A percentile compares a stretch with the other conserved stretches of the same genome.
Conservation (phyloP, 768 basidiomycete species). For the Xerocomus spinulosus region DNA sequence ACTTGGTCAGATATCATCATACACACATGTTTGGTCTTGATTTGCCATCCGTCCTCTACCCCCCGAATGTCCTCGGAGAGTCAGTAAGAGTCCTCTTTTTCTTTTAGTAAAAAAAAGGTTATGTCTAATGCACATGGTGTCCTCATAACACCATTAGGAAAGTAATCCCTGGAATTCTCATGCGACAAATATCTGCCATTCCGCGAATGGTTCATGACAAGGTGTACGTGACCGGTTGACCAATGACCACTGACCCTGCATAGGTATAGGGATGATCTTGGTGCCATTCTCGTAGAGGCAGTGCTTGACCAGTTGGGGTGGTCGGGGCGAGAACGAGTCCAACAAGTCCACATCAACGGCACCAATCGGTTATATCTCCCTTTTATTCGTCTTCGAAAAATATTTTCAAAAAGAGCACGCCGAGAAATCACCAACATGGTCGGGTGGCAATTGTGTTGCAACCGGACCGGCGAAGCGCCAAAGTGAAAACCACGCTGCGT, state of each 20-base stretch:
- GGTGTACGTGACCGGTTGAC: slow-evolving; percentile 13
- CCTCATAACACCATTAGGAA: slow-evolving; percentile 22
- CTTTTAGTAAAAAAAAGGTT: background rate
- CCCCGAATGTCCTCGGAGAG: slow-evolving; percentile 16
- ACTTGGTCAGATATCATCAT: slow-evolving; percentile 8
- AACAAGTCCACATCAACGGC: background rate
- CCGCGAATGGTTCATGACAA: slow-evolving; percentile 16
- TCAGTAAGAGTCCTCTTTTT: slow-evolving; percentile 1
- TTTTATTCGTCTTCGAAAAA: background rate
- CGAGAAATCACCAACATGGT: slow-evolving; percentile 6
- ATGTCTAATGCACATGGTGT: slow-evolving; percentile 4
- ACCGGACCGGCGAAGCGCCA: slow-evolving; percentile 7
- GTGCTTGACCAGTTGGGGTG: slow-evolving; percentile 9
- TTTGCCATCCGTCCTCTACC: slow-evolving; percentile 1
- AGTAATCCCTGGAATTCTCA: slow-evolving; percentile 13
- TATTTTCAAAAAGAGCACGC: slow-evolving; percentile 4
- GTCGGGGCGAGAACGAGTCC: background rate
- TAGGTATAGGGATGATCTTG: slow-evolving; percentile 15
- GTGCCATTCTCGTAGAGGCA: slow-evolving; percentile 18
- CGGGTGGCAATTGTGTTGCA: background rate
- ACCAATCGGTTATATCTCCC: slow-evolving; percentile 2
- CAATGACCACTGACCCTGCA: background rate
- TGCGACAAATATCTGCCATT: slow-evolving; percentile 8
- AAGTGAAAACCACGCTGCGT: slow-evolving; percentile 3
- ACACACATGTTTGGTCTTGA: background rate